A percentile compares a stretch with the other conserved stretches of the same genome.
phyloP scores from a whole-genome alignment of 192 early-diverging fungal genomes.

The Coemansia sp. region DNA sequence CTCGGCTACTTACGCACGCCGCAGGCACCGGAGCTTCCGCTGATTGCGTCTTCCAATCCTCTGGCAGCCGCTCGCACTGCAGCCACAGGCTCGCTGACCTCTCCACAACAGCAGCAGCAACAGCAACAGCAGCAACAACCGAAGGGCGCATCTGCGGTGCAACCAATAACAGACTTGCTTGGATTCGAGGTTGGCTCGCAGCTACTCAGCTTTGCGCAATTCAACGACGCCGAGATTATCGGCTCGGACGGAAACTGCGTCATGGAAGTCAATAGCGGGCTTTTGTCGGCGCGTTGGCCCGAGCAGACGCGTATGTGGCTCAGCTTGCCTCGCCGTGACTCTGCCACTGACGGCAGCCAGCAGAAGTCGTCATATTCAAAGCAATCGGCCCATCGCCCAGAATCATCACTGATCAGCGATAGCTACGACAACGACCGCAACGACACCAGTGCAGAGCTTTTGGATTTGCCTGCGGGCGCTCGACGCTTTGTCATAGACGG shows the following conservation, averaged over 20 bases:
- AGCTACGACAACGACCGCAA: conserved; percentile 18
- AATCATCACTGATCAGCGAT: conserved; percentile 39
- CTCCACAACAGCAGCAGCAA: conserved; percentile 14
- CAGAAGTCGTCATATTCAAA: not conserved
- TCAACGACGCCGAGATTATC: conserved; percentile 42
- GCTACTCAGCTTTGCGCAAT: conserved; percentile 45
- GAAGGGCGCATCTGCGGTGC: conserved; percentile 2
- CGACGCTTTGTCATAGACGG: conserved; percentile 30
- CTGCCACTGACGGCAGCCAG: conserved; percentile 4
- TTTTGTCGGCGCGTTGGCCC: conserved; percentile 51
- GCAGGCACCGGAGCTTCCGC: conserved; percentile 21
- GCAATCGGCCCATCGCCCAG: conserved; percentile 20
- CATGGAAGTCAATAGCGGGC: conserved; percentile 40
- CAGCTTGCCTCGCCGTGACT: not conserved
- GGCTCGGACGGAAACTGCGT: conserved; percentile 28
- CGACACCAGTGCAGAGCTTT: not conserved
- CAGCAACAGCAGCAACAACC: conserved; percentile 7
- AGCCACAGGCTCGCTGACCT: conserved; percentile 11
- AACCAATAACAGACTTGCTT: conserved; percentile 8
- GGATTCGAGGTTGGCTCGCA: conserved; percentile 46
- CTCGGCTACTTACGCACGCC: conserved; percentile 64
- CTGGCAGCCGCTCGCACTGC: conserved; percentile 27
- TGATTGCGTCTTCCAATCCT: conserved; percentile 32
- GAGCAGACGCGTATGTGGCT: conserved; percentile 43
- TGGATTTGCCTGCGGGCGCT: conserved; percentile 26